Base-by-base conservation (phyloP, 1,139 yeast genomes). In the Geotrichum siamense region DNA sequence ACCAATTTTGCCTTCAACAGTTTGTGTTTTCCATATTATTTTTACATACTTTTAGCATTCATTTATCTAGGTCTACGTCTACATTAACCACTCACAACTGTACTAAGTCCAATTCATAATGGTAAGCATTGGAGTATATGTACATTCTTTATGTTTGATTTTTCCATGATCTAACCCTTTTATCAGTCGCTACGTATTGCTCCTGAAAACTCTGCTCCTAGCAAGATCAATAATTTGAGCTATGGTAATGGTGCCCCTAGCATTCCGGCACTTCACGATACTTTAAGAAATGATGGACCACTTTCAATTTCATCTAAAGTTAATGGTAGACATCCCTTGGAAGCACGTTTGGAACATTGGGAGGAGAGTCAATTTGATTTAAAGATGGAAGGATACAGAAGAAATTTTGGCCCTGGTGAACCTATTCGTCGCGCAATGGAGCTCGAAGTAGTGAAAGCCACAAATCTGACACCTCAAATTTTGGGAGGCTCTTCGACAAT, bases 381-480 rank as follows among this genome's bases (percentile, higher is more conserved):
- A 53, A 78, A 79, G 56, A 60, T 87, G 69, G 94, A 87, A 60
- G 78, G 78, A 46, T 80, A 83, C 64, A 76, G 94, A 59, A 76
- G 94, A 52, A 68, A 85, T 21, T 87, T 82, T 63, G 98, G 98
- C 23, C 82, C 94, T 38, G 96, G 94, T 10, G 97, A 85, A 58
- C 95, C 97, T 5, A 79, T 91, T 55, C 81, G 86, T 62, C 76
- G 96, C 60, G 78, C 83, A 23, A 84, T 91, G 84, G 97, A 93
- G 55, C 67, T 85, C 58, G 71, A 75, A 46, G 74, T 86, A 30
- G 82, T 89, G n/a, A 77, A 77, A 38, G 70, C 73, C 41, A 76
- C 85, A n/a, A 86, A 82, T 78, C 62, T 72, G 53, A 94, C 94
- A n/a, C 62, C 70, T 41, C 64, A 72, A 13, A 67, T 77, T 43